Percentiles rank a stretch among this genome's conserved stretches.
These are phyloP conservation scores for Wallacemonas sp. DNA, from an alignment of 208 protist genomes.

Conservation along the genomic window DNA sequence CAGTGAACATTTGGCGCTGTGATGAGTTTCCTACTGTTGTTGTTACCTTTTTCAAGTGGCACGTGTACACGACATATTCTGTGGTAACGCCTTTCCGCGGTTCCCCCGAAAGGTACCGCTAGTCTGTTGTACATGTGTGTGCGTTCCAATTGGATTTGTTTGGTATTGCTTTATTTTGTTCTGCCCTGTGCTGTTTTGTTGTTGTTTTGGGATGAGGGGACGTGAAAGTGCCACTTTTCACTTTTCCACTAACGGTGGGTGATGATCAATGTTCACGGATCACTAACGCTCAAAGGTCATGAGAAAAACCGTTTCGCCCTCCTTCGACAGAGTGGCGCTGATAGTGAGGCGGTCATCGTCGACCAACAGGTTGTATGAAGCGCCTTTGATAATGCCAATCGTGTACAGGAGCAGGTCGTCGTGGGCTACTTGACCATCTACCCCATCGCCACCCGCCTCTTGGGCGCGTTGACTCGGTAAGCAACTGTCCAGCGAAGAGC, in stretches of 20 bases:
- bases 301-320: slow-evolving; percentile 67
- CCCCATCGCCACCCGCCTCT: slow-evolving; percentile 12
- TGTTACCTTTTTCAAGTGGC: no score
- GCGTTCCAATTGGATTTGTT: no score
- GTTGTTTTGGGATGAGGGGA: neutral
- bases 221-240: neutral
- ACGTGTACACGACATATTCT: no score
- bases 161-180: no score
- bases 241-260: slow-evolving; percentile 24
- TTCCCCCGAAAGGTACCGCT: no score
- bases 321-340: slow-evolving; percentile 44
- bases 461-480: slow-evolving; percentile 1
- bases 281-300: slow-evolving; percentile 46
- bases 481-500: slow-evolving; percentile 24
- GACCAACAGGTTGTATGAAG: slow-evolving; percentile 42
- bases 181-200: neutral
- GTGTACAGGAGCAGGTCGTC: slow-evolving; percentile 65
- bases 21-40: no score
- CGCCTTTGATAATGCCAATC: slow-evolving; percentile 55
- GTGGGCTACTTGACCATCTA: slow-evolving; percentile 25
- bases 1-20: no score
- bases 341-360: slow-evolving; percentile 29
- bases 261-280: slow-evolving; percentile 27
- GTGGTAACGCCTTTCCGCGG: no score
- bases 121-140: no score